Evolutionary conservation across 768 basidiomycete genomes (phyloP), one percentile per base, ranked within the genome.

Genomic region (Ramaria sp.): DNA sequence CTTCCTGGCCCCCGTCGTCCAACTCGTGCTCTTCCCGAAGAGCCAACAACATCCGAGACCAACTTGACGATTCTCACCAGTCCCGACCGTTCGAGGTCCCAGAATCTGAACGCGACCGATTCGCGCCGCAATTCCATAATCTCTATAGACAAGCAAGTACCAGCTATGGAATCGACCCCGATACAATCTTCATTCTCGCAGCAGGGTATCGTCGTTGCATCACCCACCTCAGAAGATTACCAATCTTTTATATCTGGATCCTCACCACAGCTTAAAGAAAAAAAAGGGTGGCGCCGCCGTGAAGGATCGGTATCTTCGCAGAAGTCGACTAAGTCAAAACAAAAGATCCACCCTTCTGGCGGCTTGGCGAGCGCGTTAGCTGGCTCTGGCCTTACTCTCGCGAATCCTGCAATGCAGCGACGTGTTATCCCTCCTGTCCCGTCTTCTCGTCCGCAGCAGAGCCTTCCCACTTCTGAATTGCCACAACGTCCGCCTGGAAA

Each of bases 351-450:
- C 25, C 57, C 57, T 12, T 47, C 51, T 10, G 44, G 57, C 0
- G 78, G 79, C 22, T 73, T 85, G n/a, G 83, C 85, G 3, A 73
- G 75, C 50, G 84, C 83, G 1, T 73, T 85, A 48, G 82, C 83
- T 1, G 78, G 81, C 2, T 79, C 80, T 16, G 80, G 83, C 16
- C 68, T 83, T 28, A 76, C 81, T 44, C 84, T 87, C 76, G 78
- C 79, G 4, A 54, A 56, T 36, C 47, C 54, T 5, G 47, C 48
- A 16, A 43, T 49, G 41, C 55, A 56, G 25, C 32, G 28, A 10
- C 32, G 16, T 51, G 16, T 42, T 12, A 8, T 51, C 24, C 30
- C 42, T 6, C 41, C 48, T 6, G 22, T 42, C 71, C 73, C 1
- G 18, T 13, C 39, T 24, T 13, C 39, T 8, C 39, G 67, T 76